Evolutionary conservation across 495 filamentous ascomycete species (phyloP).

Genomic region (Cercophora scortea): DNA sequence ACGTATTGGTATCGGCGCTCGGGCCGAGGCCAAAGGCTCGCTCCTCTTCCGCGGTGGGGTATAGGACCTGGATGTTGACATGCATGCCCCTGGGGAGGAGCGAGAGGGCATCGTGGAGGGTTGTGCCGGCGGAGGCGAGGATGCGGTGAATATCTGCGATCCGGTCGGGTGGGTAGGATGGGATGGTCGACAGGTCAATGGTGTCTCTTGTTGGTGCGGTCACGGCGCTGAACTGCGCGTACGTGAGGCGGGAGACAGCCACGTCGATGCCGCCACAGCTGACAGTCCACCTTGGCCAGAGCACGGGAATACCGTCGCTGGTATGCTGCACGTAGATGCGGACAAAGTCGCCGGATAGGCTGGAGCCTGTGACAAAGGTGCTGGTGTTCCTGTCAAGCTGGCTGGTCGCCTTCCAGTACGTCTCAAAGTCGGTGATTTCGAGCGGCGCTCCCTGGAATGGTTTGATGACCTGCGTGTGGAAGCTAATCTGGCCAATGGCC

Average conservation of each 20-base stretch:
- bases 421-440: constrained; percentile 96
- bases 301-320: constrained; percentile 73
- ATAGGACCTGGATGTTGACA: constrained; percentile 79
- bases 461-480: constrained; percentile 92
- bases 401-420: constrained; percentile 98
- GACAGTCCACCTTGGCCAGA: constrained; percentile 78
- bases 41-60: constrained; percentile 69
- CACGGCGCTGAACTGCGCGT: constrained; percentile 62
- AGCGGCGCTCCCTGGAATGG: constrained; percentile 89
- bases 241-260: constrained; percentile 67
- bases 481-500: constrained; percentile 89
- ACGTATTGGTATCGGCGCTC: constrained; percentile 75
- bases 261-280: constrained; percentile 71
- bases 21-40: constrained; percentile 56
- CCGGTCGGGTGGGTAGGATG: constrained; percentile 38
- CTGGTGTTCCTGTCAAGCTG: constrained; percentile 61
- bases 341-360: constrained; percentile 86
- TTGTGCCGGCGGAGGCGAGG: constrained; percentile 65
- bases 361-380: constrained; percentile 89
- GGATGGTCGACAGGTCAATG: constrained; percentile 38
- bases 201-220: constrained; percentile 44
- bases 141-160: constrained; percentile 59
- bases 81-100: constrained; percentile 70
- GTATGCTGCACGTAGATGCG: constrained; percentile 87
- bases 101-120: constrained; percentile 64